A percentile compares a stretch with the other conserved stretches of the same genome.
Conservation (phyloP, 371 early-diverging fungal species). For the Zancudomyces culisetae region DNA sequence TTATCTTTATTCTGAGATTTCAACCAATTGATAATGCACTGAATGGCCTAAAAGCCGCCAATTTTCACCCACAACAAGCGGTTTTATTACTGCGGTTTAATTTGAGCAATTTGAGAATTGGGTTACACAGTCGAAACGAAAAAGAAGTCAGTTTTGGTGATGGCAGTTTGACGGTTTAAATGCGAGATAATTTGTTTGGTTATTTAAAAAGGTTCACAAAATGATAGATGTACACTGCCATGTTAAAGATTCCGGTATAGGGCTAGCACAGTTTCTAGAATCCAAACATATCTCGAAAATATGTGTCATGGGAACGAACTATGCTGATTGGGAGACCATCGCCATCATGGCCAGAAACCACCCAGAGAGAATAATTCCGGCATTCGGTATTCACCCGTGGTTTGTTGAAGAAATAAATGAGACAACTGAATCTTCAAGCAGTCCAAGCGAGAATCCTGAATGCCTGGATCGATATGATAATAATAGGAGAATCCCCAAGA, state of each 20-base stretch:
- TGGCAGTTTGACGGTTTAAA: too few species aligned
- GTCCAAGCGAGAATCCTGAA: not conserved
- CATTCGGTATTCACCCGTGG: constrained; percentile 53
- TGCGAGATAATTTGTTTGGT: not conserved
- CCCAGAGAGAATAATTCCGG: constrained; percentile 23
- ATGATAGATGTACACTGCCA: constrained; percentile 31
- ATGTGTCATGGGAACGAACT: constrained; percentile 22
- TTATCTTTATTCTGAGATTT: too few species aligned
- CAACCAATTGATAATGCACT: too few species aligned
- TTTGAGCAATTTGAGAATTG: too few species aligned
- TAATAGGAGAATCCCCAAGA: constrained; percentile 7
- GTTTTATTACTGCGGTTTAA: too few species aligned
- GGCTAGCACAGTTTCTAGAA: constrained; percentile 5
- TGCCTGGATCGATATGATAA: not conserved
- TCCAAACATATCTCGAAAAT: constrained; percentile 1
- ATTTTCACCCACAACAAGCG: too few species aligned
- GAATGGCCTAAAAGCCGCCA: too few species aligned
- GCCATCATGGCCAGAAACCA: constrained; percentile 12
- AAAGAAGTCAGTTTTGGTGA: too few species aligned
- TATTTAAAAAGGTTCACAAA: not conserved
- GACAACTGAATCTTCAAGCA: constrained; percentile 2
- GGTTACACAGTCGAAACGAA: not conserved
- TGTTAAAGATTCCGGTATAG: constrained; percentile 20
- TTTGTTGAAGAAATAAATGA: constrained; percentile 24
- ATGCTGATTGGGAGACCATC: constrained; percentile 26